These are phyloP conservation scores for Xerocomellus intermedius DNA, from an alignment of 768 basidiomycete species.

Conservation along the genomic window DNA sequence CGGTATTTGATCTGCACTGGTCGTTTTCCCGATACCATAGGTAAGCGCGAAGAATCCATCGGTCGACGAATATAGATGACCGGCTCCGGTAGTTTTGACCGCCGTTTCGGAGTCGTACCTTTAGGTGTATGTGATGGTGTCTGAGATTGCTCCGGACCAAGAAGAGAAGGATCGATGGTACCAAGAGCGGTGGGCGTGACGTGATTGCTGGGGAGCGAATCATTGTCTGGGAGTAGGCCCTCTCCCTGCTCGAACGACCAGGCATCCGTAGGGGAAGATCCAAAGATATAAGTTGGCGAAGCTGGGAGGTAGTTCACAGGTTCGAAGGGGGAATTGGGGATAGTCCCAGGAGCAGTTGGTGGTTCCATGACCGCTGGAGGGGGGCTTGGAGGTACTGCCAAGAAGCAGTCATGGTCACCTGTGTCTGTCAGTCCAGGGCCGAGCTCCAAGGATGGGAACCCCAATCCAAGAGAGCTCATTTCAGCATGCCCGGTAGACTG, in stretches of 20 bases:
- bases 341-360: neutral
- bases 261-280: neutral
- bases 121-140: neutral
- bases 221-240: neutral
- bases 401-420: conserved; percentile 18
- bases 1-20: conserved; percentile 33
- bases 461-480: conserved; percentile 2
- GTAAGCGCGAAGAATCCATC: conserved; percentile 18
- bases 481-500: neutral
- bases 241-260: conserved; percentile 14
- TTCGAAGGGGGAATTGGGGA: neutral
- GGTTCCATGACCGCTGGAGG: neutral
- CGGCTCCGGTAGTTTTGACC: conserved; percentile 22
- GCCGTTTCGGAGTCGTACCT: conserved; percentile 1
- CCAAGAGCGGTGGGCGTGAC: neutral
- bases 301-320: neutral
- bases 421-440: conserved; percentile 7
- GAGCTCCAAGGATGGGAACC: conserved; percentile 3
- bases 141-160: conserved; percentile 15
- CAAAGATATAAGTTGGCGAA: conserved; percentile 7
- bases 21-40: conserved; percentile 21
- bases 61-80: conserved; percentile 33
- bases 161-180: conserved; percentile 34
- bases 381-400: conserved; percentile 31
- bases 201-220: neutral